Percentiles rank a stretch among this genome's conserved stretches.
phyloP scores from a whole-genome alignment of 148 eudicot species.

The Pharnaceum exiguum region DNA sequence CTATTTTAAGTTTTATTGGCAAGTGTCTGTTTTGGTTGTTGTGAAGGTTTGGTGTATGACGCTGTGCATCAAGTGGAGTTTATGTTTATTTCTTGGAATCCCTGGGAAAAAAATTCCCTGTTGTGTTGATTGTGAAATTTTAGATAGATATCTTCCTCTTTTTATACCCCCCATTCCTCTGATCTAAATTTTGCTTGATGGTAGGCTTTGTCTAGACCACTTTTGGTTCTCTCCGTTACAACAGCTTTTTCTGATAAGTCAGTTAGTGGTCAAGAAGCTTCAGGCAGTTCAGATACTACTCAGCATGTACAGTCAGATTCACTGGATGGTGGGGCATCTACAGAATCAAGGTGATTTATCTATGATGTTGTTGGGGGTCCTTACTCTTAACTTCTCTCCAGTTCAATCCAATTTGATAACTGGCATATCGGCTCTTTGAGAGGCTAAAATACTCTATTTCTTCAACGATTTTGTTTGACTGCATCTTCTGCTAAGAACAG shows the following conservation, averaged over 20 bases:
- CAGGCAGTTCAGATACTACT: constrained; percentile 27
- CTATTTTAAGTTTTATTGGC: too few relatives aligned
- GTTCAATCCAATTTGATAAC: neutral
- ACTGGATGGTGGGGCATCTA: constrained; percentile 9
- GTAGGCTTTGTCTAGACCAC: constrained; percentile 55
- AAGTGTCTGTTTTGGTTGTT: too few relatives aligned
- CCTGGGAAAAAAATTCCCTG: neutral
- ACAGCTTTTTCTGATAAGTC: constrained; percentile 38
- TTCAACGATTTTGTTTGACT: neutral
- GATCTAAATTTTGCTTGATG: constrained; percentile 12
- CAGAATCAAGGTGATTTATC: constrained; percentile 35
- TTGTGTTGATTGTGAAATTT: neutral
- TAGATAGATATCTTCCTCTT: neutral
- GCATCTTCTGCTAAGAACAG: too few relatives aligned
- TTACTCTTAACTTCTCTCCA: neutral
- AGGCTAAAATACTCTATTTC: neutral
- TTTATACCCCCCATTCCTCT: neutral
- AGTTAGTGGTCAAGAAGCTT: constrained; percentile 21
- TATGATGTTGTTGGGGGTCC: neutral
- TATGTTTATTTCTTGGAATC: neutral
- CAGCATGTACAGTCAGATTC: constrained; percentile 26
- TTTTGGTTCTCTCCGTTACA: constrained; percentile 45
- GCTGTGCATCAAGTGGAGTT: too few relatives aligned
- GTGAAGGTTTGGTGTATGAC: too few relatives aligned
- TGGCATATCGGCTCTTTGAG: neutral